Base-by-base conservation (phyloP, 495 filamentous ascomycete genomes). In the Aspergillus conjunctus region DNA sequence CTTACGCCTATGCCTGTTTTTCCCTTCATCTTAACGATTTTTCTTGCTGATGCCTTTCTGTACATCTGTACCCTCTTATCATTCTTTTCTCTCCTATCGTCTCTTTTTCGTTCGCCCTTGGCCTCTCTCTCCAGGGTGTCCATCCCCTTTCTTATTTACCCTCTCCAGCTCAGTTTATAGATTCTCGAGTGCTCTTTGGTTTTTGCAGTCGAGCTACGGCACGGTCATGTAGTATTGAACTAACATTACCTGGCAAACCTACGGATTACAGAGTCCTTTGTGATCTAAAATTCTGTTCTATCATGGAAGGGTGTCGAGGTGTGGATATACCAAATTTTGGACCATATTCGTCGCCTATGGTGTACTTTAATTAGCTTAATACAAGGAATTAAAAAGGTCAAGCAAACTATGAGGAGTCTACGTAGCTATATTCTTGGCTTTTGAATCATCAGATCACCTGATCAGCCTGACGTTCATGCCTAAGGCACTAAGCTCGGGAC, bases 21-120 rank as follows among this genome's bases (percentile, higher is more conserved):
- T 61, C 64, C 46, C 49, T 69, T 58, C 26, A 26, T 26, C 26
- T 26, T 26, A 26, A 71, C 60, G 68, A 71, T 48, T 61, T 46
- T 62, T 22, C 48, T 59, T 59, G 7, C 7, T 48, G 44, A 48
- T 48, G 44, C 17, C n/a, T 21, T 48, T 48, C 17, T 48, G 44
- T 48, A 48, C 44, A 1, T 18, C 20, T 48, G 3, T 21, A 20
- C 44, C 12, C 43, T 52, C 46, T 56, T 26, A 26, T 59, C 21
- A 44, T 48, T 30, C 50, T 51, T 30, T 58, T 43, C 55, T 60
- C 51, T 53, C n/a, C 20, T 17, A 11, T 21, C 20, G 44, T 57
- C 54, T 45, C 34, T 30, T 45, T 34, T 30, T 15, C 15, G 9
- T 41, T 20, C 22, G 45, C 18, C 30, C 39, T 33, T 26, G 33